Percentiles rank a stretch among this genome's conserved stretches.
Conservation (phyloP, 1,139 yeast genomes). For the Candida dubliniensis region DNA sequence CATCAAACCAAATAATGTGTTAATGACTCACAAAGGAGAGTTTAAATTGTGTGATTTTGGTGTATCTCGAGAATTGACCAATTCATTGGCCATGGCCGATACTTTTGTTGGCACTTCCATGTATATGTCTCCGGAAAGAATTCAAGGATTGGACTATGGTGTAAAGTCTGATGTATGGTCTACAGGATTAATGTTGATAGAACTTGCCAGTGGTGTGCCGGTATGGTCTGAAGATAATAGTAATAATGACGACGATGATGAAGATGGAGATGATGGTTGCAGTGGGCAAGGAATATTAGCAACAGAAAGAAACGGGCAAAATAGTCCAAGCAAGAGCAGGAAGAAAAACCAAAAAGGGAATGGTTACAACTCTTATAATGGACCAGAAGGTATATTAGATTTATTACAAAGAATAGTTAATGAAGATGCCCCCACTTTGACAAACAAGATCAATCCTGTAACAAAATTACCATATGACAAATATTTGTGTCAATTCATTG, state of each 20-base stretch:
- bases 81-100: constrained; percentile 82
- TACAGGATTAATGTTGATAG: constrained; percentile 84
- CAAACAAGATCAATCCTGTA: constrained; percentile 25
- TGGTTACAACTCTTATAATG: constrained; percentile 16
- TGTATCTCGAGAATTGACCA: constrained; percentile 84
- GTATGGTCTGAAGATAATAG: constrained; percentile 42
- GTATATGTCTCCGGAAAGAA: constrained; percentile 97
- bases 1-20: constrained; percentile 52
- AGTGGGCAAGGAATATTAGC: background rate
- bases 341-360: background rate
- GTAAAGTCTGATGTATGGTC: constrained; percentile 98
- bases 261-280: background rate
- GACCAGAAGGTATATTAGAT: constrained; percentile 88
- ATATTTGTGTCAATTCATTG: constrained; percentile 62
- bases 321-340: background rate
- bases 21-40: constrained; percentile 76
- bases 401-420: constrained; percentile 88
- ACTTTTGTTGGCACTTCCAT: constrained; percentile 97
- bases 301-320: constrained; percentile 7
- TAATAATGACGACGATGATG: constrained; percentile 19
- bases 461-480: constrained; percentile 31
- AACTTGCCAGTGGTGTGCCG: constrained; percentile 76
- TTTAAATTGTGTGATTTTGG: constrained; percentile 92
- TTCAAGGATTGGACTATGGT: constrained; percentile 90
- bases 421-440: constrained; percentile 80